Evolutionary conservation across 352 stramenopile species (phyloP).

Genomic region (Poterioochromonas sp.): DNA sequence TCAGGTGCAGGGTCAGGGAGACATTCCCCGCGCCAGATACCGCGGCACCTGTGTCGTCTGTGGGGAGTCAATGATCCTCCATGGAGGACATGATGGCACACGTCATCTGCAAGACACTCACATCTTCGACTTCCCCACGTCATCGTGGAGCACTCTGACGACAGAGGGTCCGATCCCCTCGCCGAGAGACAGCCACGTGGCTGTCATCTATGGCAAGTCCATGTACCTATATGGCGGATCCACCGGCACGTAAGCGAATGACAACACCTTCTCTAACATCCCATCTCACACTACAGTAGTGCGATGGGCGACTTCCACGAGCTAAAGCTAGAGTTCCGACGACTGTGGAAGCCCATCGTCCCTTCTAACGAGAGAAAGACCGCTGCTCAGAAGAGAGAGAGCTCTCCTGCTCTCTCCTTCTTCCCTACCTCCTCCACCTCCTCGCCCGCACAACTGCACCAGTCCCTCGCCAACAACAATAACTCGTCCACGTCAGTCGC

Average conservation of each 20-base stretch:
- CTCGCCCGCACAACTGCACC: no score
- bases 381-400: not conserved
- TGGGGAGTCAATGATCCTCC: conserved; percentile 85
- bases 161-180: conserved; percentile 77
- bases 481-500: no score
- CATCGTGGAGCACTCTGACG: conserved; percentile 69
- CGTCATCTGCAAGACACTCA: conserved; percentile 92
- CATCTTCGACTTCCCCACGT: conserved; percentile 84
- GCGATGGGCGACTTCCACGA: conserved; percentile 97
- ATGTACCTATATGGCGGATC: conserved; percentile 91
- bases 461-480: no score
- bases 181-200: conserved; percentile 89
- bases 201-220: conserved; percentile 76
- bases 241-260: conserved; percentile 57
- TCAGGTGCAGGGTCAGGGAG: conserved; percentile 44
- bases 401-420: no score
- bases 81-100: conserved; percentile 92
- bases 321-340: conserved; percentile 56
- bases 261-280: not conserved
- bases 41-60: conserved; percentile 74
- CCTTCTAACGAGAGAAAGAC: not conserved
- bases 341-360: not conserved
- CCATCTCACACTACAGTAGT: not conserved
- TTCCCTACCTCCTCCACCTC: no score
- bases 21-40: conserved; percentile 60